Evolutionary conservation across 768 basidiomycete species (phyloP).

Genomic region (Rhizopogon vesiculosus): DNA sequence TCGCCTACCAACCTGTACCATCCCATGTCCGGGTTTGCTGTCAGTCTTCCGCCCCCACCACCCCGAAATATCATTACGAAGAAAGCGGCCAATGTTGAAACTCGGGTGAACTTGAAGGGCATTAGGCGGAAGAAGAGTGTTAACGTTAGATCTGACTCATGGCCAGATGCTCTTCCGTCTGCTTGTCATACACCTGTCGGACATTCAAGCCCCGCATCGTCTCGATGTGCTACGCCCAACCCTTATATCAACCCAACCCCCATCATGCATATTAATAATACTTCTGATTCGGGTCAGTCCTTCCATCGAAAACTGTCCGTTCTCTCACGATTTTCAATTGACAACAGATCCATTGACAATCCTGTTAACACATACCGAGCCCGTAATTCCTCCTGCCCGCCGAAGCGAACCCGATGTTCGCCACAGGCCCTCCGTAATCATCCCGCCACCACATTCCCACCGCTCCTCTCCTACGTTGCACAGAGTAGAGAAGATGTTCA

Average conservation of each 20-base stretch:
- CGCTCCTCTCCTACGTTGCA: constrained; percentile 24
- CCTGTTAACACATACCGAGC: neutral
- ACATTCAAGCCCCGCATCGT: constrained; percentile 9
- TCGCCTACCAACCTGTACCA: constrained; percentile 16
- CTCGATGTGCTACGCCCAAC: constrained; percentile 22
- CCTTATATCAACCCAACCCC: constrained; percentile 36
- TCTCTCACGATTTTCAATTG: neutral
- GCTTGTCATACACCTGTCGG: neutral
- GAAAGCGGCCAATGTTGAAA: constrained; percentile 11
- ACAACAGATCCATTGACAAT: neutral
- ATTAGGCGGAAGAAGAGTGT: constrained; percentile 9
- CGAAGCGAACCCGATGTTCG: neutral
- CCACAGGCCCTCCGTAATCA: too few relatives aligned
- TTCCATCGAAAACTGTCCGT: neutral
- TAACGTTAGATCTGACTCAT: constrained; percentile 15
- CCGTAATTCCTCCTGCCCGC: neutral
- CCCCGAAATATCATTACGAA: constrained; percentile 18
- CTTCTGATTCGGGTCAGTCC: constrained; percentile 11
- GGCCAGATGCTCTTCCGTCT: constrained; percentile 16
- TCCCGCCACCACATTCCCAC: neutral
- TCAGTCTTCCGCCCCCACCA: constrained; percentile 30
- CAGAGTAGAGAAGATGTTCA: constrained; percentile 30
- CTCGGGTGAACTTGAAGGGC: constrained; percentile 11
- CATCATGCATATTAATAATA: constrained; percentile 6
- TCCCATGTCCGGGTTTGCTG: constrained; percentile 12